Percentiles rank a stretch among this genome's conserved stretches.
These are phyloP conservation scores for Mycosarcoma mackinlayi DNA, from an alignment of 1,284 basidiomycete genomes.

Conservation along the genomic window DNA sequence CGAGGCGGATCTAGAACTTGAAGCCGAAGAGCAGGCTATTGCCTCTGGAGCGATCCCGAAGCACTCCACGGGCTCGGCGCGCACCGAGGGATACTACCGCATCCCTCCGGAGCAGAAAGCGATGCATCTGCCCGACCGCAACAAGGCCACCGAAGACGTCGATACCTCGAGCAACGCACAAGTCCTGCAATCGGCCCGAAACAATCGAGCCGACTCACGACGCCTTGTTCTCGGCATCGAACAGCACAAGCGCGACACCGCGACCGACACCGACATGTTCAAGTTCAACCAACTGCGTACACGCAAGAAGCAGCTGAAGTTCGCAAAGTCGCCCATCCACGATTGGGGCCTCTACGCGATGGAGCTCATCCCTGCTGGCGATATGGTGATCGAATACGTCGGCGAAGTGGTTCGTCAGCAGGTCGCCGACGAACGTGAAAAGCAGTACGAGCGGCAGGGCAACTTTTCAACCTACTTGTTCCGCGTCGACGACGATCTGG, in stretches of 20 bases:
- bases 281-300: constrained; percentile 99
- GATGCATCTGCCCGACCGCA: constrained; percentile 77
- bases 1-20: constrained; percentile 40
- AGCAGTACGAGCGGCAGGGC: constrained; percentile 79
- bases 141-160: constrained; percentile 71
- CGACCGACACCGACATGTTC: constrained; percentile 74
- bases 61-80: constrained; percentile 82
- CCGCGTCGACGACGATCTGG: constrained; percentile 70
- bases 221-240: constrained; percentile 92
- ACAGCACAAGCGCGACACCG: constrained; percentile 80
- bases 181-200: constrained; percentile 80
- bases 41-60: constrained; percentile 51
- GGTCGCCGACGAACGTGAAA: constrained; percentile 96
- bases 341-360: constrained; percentile 84
- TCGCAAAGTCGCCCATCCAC: constrained; percentile 94
- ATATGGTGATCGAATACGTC: constrained; percentile 99
- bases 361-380: constrained; percentile 83
- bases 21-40: constrained; percentile 50
- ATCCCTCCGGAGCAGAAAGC: constrained; percentile 92
- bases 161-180: constrained; percentile 61
- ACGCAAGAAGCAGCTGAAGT: constrained; percentile 96
- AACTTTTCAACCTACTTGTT: constrained; percentile 67
- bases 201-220: constrained; percentile 93
- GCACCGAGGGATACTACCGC: constrained; percentile 94
- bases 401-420: constrained; percentile 95